These are phyloP conservation scores for Pichia cactophila DNA, from an alignment of 1,139 yeast genomes.

Conservation along the genomic window DNA sequence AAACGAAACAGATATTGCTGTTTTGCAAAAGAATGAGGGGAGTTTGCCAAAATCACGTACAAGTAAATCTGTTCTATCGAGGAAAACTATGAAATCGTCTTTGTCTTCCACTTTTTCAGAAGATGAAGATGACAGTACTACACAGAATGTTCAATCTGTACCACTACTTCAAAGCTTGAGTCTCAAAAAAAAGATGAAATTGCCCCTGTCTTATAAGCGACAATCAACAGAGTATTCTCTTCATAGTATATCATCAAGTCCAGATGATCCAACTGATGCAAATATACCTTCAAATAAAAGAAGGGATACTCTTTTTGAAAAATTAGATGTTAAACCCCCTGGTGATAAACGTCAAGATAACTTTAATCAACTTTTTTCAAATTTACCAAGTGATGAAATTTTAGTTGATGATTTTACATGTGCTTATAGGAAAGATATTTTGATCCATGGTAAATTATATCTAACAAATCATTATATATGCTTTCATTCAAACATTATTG, in stretches of 20 bases:
- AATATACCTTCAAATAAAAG: neutral
- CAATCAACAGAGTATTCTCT: conserved; percentile 3
- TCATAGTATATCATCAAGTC: neutral
- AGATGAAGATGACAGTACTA: conserved; percentile 5
- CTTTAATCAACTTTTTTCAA: conserved; percentile 55
- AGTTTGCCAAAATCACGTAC: neutral
- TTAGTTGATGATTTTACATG: conserved; percentile 62
- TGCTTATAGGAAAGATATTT: conserved; percentile 60
- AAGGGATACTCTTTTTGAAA: conserved; percentile 12
- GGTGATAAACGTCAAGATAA: conserved; percentile 46
- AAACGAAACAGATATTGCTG: neutral
- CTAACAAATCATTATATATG: conserved; percentile 53
- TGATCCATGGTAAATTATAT: conserved; percentile 66
- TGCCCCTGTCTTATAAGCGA: conserved; percentile 7
- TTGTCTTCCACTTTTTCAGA: conserved; percentile 3
- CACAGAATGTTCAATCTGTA: neutral
- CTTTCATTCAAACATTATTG: conserved; percentile 66
- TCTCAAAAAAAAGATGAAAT: conserved; percentile 10
- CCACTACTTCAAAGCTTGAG: conserved; percentile 8
- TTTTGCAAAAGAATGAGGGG: neutral
- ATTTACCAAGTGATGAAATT: conserved; percentile 44
- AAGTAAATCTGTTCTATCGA: conserved; percentile 7
- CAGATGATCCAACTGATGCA: neutral
- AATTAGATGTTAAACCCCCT: conserved; percentile 21
- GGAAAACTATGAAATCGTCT: conserved; percentile 9